Evolutionary conservation across 345 rosid species (phyloP).

Genomic region (Salix arbutifolia): DNA sequence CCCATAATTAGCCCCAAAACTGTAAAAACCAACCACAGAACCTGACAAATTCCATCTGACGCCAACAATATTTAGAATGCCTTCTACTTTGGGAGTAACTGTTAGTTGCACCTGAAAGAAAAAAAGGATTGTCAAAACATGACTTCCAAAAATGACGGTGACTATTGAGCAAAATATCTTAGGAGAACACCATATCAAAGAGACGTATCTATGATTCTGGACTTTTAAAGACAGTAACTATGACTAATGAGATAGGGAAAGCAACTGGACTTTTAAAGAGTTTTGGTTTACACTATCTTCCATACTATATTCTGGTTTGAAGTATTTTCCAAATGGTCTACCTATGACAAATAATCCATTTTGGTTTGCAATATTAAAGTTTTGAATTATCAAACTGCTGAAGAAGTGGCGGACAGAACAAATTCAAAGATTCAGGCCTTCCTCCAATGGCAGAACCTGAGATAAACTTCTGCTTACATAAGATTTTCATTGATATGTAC

Average conservation of each 20-base stretch:
- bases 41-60: constrained; percentile 89
- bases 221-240: not conserved
- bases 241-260: not conserved
- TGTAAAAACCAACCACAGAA: constrained; percentile 64
- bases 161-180: not conserved
- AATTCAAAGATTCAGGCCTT: not conserved
- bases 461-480: not conserved
- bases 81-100: constrained; percentile 82
- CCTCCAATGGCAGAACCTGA: not conserved
- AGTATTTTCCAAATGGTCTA: not conserved
- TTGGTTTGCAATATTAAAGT: not conserved
- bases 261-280: not conserved
- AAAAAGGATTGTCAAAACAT: constrained; percentile 3
- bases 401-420: not conserved
- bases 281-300: not conserved
- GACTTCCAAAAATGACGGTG: not conserved
- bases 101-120: constrained; percentile 68
- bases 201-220: not conserved
- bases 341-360: not conserved
- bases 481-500: not conserved
- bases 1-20: constrained; percentile 46
- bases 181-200: not conserved
- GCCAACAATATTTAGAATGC: constrained; percentile 77
- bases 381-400: not conserved
- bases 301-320: not conserved